Percentiles rank a stretch among this genome's conserved stretches.
Evolutionary conservation across 1,284 basidiomycete genomes (phyloP).

Genomic region (Porogramme epimiltina): DNA sequence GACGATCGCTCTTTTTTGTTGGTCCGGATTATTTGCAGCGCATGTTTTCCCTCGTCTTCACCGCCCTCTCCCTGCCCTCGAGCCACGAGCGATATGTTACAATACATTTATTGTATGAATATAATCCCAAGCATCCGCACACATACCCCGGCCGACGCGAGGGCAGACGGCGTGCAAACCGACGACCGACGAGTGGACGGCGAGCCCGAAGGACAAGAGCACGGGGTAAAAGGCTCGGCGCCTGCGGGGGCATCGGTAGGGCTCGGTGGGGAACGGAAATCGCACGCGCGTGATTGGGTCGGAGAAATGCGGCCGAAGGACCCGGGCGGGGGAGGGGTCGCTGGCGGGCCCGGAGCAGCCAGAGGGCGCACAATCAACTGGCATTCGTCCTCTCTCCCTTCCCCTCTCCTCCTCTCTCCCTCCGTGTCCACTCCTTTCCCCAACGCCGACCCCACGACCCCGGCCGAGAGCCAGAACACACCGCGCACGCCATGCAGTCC

Average conservation of each 20-base stretch:
- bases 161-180: too few species aligned
- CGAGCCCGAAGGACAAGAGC: too few species aligned
- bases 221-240: too few species aligned
- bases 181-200: too few species aligned
- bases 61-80: not conserved
- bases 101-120: slow-evolving; percentile 19
- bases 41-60: slow-evolving; percentile 8
- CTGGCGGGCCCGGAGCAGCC: slow-evolving; percentile 18
- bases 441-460: slow-evolving; percentile 13
- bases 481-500: slow-evolving; percentile 31
- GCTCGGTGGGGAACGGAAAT: slow-evolving; percentile 16
- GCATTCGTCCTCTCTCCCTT: not conserved
- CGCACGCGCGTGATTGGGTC: slow-evolving; percentile 24
- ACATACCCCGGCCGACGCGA: not conserved
- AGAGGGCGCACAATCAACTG: slow-evolving; percentile 16
- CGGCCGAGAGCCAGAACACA: not conserved
- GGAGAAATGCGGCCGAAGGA: slow-evolving; percentile 25
- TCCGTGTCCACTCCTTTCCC: slow-evolving; percentile 12
- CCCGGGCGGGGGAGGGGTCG: slow-evolving; percentile 12
- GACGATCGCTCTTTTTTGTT: slow-evolving; percentile 11
- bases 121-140: slow-evolving; percentile 7
- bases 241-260: not conserved
- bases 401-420: slow-evolving; percentile 6
- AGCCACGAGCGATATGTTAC: slow-evolving; percentile 15
- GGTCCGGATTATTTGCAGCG: slow-evolving; percentile 13